These are phyloP conservation scores for Tympanopsis confertula DNA, from an alignment of 2,329 filamentous ascomycete genomes.

Conservation along the genomic window DNA sequence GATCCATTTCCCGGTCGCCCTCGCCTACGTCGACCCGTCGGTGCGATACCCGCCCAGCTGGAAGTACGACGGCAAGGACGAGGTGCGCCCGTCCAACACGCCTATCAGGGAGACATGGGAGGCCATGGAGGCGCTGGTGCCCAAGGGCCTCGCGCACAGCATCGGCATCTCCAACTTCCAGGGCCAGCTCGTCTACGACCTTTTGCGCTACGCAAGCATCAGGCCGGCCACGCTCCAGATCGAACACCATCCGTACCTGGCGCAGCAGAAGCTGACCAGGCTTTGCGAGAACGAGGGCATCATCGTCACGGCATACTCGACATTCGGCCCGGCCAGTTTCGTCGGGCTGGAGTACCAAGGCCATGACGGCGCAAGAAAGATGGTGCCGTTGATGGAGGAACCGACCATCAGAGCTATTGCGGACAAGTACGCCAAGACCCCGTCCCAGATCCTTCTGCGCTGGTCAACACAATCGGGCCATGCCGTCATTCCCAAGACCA, in stretches of 20 bases:
- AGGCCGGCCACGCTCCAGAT: constrained; percentile 71
- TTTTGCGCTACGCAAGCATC: constrained; percentile 67
- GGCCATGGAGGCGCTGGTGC: constrained; percentile 67
- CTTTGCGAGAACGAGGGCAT: constrained; percentile 62
- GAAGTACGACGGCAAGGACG: constrained; percentile 50
- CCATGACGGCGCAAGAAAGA: constrained; percentile 35
- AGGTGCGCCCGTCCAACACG: constrained; percentile 54
- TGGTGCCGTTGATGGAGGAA: constrained; percentile 60
- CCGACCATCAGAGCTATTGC: constrained; percentile 52
- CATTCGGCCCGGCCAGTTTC: constrained; percentile 71
- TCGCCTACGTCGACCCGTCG: constrained; percentile 73
- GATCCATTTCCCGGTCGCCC: constrained; percentile 78
- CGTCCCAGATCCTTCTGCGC: constrained; percentile 71
- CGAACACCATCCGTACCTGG: constrained; percentile 82
- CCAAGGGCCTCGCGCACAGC: constrained; percentile 54
- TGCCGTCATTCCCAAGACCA: constrained; percentile 74
- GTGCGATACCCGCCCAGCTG: constrained; percentile 73
- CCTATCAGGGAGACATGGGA: constrained; percentile 73
- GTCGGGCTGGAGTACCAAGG: constrained; percentile 64
- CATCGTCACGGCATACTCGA: constrained; percentile 71
- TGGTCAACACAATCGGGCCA: constrained; percentile 78
- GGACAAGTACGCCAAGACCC: constrained; percentile 57
- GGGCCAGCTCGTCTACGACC: constrained; percentile 64
- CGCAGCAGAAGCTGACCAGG: constrained; percentile 60
- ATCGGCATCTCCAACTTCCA: constrained; percentile 82